phyloP scores from a whole-genome alignment of 2,329 filamentous ascomycete species.

The Sclerotinia subarctica region DNA sequence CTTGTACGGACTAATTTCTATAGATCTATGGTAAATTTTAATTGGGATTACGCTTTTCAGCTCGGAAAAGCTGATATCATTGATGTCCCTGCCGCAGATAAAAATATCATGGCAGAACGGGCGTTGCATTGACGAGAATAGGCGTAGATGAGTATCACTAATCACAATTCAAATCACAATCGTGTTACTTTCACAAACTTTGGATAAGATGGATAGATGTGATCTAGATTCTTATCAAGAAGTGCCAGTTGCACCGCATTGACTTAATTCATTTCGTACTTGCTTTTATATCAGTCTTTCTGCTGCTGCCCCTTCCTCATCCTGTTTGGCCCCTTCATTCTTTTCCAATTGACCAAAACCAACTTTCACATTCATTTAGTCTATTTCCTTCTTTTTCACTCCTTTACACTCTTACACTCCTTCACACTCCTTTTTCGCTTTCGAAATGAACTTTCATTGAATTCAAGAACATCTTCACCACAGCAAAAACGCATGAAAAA shows the following conservation, averaged over 20 bases:
- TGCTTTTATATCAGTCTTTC: constrained; percentile 5
- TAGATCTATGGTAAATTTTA: not conserved
- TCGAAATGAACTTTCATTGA: constrained; percentile 2
- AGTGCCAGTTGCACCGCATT: not conserved
- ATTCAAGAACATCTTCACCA: not conserved
- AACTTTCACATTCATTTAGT: not conserved
- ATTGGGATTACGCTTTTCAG: not conserved
- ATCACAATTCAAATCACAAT: not conserved
- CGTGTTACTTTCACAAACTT: not conserved
- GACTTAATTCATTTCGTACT: not conserved
- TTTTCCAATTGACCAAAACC: not conserved
- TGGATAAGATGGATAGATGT: not conserved
- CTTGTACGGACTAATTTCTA: not conserved
- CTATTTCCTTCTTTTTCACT: not conserved
- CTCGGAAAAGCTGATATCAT: not conserved
- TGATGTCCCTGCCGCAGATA: not conserved
- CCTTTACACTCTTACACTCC: too few species aligned
- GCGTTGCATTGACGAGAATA: not conserved
- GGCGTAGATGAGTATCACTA: not conserved
- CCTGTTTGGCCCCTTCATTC: not conserved
- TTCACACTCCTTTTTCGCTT: not conserved
- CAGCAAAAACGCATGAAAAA: not conserved
- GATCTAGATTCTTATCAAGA: not conserved
- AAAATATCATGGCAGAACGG: not conserved
- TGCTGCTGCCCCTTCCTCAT: not conserved